A percentile compares a stretch with the other conserved stretches of the same genome.
phyloP scores from a whole-genome alignment of 768 basidiomycete genomes.

The Pleurotus sapidus region DNA sequence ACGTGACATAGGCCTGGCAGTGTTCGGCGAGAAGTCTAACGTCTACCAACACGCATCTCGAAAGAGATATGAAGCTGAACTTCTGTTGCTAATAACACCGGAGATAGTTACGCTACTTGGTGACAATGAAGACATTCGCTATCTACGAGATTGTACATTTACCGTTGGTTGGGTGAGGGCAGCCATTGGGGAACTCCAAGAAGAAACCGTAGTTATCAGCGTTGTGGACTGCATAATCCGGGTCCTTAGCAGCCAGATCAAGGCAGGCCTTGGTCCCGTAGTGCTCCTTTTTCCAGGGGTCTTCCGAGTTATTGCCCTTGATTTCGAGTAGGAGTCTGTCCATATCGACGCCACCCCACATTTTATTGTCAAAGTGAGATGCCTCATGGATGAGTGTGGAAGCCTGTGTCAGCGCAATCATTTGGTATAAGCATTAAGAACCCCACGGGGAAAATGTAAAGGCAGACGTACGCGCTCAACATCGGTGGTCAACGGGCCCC shows the following conservation, averaged over 20 bases:
- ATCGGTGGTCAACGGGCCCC: neutral
- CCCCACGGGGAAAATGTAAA: neutral
- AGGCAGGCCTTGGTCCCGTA: neutral
- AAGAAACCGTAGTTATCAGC: neutral
- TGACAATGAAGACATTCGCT: no score
- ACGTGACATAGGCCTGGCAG: no score
- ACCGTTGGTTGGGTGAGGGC: neutral
- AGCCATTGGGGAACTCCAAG: neutral
- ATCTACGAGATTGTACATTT: neutral
- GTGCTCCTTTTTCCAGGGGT: neutral
- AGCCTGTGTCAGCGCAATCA: neutral
- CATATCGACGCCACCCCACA: neutral
- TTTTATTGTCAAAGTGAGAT: neutral
- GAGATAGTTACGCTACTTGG: no score
- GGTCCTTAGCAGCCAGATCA: neutral
- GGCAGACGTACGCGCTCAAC: neutral
- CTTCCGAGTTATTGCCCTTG: neutral
- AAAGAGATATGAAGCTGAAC: no score
- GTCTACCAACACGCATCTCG: no score
- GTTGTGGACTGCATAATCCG: neutral
- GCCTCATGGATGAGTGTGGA: conserved; percentile 1
- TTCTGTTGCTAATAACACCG: no score
- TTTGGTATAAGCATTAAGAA: neutral
- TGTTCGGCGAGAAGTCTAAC: no score
- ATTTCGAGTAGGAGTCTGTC: neutral